These are phyloP conservation scores for Monascus ruber DNA, from an alignment of 2,329 filamentous ascomycete genomes.

Conservation along the genomic window DNA sequence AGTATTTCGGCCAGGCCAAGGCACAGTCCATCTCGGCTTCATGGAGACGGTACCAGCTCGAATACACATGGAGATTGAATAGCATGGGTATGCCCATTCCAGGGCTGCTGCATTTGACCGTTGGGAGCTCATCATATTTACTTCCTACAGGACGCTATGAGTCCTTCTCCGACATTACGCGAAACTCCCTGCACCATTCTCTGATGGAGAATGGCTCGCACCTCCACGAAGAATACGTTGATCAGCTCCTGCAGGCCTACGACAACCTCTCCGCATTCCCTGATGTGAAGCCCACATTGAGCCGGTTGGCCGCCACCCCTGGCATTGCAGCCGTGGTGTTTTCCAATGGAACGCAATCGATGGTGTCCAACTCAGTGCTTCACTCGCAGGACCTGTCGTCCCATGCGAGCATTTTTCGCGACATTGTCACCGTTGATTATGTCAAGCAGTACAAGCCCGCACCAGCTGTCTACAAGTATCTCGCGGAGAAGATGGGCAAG, in stretches of 20 bases:
- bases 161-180: slow-evolving; percentile 53
- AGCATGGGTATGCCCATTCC: slow-evolving; percentile 52
- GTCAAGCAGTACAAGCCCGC: slow-evolving; percentile 55
- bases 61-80: slow-evolving; percentile 66
- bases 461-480: slow-evolving; percentile 48
- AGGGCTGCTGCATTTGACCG: no score
- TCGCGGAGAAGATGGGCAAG: slow-evolving; percentile 42
- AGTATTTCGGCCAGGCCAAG: slow-evolving; percentile 46
- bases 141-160: slow-evolving; percentile 44
- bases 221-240: slow-evolving; percentile 34
- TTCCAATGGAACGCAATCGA: slow-evolving; percentile 55
- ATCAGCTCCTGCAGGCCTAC: slow-evolving; percentile 51
- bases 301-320: slow-evolving; percentile 31
- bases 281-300: slow-evolving; percentile 48
- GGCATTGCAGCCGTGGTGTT: slow-evolving; percentile 51
- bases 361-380: slow-evolving; percentile 51
- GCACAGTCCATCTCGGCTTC: slow-evolving; percentile 46
- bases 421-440: slow-evolving; percentile 52
- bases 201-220: slow-evolving; percentile 44
- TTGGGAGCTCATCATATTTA: background rate
- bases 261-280: slow-evolving; percentile 53
- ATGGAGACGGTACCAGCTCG: slow-evolving; percentile 61
- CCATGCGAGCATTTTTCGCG: slow-evolving; percentile 39
- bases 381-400: slow-evolving; percentile 45
- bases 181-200: slow-evolving; percentile 51